Conservation (phyloP, 257 asterid species). For the Cruciata laevipes region DNA sequence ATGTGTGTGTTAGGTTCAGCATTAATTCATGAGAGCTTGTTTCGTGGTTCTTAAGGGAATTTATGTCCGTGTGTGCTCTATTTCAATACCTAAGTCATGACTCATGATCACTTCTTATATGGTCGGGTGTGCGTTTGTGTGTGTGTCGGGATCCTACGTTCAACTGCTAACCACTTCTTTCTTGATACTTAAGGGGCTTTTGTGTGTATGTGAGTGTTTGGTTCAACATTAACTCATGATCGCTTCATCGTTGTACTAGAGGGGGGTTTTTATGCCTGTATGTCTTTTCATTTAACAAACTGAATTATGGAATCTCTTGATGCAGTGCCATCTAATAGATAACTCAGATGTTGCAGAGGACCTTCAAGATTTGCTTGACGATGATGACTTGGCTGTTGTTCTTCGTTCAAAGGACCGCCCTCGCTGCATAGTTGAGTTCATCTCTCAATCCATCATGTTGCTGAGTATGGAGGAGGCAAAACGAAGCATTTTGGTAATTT, state of each 20-base stretch:
- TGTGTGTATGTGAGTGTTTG: too few relatives aligned
- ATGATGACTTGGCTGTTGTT: slow-evolving; percentile 67
- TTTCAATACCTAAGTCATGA: background rate
- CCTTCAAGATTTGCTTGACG: slow-evolving; percentile 57
- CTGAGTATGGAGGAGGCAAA: slow-evolving; percentile 63
- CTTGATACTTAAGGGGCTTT: background rate
- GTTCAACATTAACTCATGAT: too few relatives aligned
- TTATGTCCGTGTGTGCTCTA: background rate
- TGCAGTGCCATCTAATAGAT: slow-evolving; percentile 79
- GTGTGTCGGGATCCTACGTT: too few relatives aligned
- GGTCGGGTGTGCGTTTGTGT: too few relatives aligned
- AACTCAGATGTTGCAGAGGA: slow-evolving; percentile 66
- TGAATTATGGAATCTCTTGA: slow-evolving; percentile 6
- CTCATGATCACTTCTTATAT: background rate
- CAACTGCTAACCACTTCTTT: too few relatives aligned
- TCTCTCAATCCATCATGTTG: slow-evolving; percentile 72
- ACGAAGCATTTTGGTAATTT: slow-evolving; percentile 57
- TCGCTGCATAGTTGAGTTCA: slow-evolving; percentile 78
- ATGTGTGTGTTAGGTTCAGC: background rate
- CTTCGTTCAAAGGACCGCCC: slow-evolving; percentile 79
- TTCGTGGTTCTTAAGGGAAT: background rate
- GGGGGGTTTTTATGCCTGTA: too few relatives aligned
- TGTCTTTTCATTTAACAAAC: slow-evolving; percentile 2
- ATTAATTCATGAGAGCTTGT: background rate
- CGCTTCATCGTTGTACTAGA: too few relatives aligned